Evolutionary conservation across 805 yeast genomes (phyloP).

Genomic region (Candida mattraensis): DNA sequence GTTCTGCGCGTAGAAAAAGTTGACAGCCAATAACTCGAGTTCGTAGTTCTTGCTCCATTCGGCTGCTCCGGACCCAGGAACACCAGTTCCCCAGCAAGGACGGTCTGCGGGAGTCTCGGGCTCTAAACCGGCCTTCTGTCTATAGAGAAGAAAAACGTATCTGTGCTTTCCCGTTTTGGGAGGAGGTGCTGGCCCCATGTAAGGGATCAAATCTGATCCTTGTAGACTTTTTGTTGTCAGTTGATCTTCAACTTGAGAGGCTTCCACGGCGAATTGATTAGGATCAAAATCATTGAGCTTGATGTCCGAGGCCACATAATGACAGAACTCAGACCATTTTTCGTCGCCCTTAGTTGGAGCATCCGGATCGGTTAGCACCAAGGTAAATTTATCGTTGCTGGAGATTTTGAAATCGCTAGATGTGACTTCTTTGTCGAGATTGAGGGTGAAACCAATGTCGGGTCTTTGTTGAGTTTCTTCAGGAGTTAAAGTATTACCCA

Average conservation of each 20-base stretch:
- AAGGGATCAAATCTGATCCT: slow-evolving; percentile 51
- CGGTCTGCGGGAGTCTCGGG: slow-evolving; percentile 50
- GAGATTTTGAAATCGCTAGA: slow-evolving; percentile 42
- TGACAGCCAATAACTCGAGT: slow-evolving; percentile 68
- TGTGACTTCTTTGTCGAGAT: slow-evolving; percentile 31
- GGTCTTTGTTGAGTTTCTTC: slow-evolving; percentile 71
- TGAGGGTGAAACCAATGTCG: slow-evolving; percentile 59
- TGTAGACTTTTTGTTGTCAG: slow-evolving; percentile 38
- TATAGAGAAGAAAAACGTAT: slow-evolving; percentile 74
- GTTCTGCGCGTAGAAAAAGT: slow-evolving; percentile 82
- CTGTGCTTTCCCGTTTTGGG: slow-evolving; percentile 82
- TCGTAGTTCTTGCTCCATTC: slow-evolving; percentile 69
- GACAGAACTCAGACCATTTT: slow-evolving; percentile 87
- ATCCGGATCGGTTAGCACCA: slow-evolving; percentile 89
- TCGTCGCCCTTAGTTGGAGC: slow-evolving; percentile 84
- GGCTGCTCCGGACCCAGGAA: slow-evolving; percentile 73
- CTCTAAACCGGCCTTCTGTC: slow-evolving; percentile 51
- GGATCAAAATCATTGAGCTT: slow-evolving; percentile 41
- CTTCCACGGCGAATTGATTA: slow-evolving; percentile 27
- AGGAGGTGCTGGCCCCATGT: slow-evolving; percentile 91
- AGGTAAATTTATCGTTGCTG: slow-evolving; percentile 57
- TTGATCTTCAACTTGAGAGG: slow-evolving; percentile 24
- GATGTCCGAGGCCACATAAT: slow-evolving; percentile 64
- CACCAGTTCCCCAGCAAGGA: slow-evolving; percentile 84
- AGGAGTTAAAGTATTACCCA: slow-evolving; percentile 73